A percentile compares a stretch with the other conserved stretches of the same genome.
Conservation (phyloP, 2,329 filamentous ascomycete species). For the Colletotrichum horii region DNA sequence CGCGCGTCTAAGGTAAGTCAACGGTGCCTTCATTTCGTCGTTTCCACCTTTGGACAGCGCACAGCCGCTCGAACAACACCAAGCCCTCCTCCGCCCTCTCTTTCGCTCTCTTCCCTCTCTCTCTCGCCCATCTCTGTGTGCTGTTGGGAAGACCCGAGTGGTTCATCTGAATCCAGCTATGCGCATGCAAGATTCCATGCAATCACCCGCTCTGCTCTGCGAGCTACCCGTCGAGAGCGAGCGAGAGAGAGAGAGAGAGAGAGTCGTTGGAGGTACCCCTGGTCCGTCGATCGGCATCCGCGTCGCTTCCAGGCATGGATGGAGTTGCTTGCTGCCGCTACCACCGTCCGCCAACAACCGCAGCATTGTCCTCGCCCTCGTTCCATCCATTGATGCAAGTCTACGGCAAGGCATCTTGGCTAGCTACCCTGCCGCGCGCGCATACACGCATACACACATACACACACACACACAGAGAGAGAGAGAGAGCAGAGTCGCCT, state of each 20-base stretch:
- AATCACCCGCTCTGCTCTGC: not conserved
- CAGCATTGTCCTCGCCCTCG: not conserved
- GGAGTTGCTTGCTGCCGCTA: not conserved
- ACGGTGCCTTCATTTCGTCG: conserved; percentile 8
- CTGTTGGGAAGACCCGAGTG: no score
- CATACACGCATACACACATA: not conserved
- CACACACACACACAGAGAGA: not conserved
- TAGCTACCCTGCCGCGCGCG: not conserved
- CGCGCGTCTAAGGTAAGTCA: conserved; percentile 22
- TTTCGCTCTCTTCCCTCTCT: not conserved
- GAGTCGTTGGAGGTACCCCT: not conserved
- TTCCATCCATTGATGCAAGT: not conserved
- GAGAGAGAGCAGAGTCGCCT: not conserved
- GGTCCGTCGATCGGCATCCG: not conserved
- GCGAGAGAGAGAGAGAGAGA: not conserved
- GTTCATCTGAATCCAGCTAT: not conserved
- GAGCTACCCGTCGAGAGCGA: not conserved
- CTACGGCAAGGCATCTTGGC: not conserved
- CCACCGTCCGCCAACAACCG: not conserved
- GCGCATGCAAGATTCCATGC: not conserved
- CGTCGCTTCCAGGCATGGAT: not conserved
- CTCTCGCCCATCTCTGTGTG: not conserved
- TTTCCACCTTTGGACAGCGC: not conserved
- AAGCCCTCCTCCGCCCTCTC: not conserved
- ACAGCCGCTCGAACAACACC: not conserved